phyloP scores from a whole-genome alignment of 2,329 filamentous ascomycete genomes.

The Daldinia eschscholtzii region DNA sequence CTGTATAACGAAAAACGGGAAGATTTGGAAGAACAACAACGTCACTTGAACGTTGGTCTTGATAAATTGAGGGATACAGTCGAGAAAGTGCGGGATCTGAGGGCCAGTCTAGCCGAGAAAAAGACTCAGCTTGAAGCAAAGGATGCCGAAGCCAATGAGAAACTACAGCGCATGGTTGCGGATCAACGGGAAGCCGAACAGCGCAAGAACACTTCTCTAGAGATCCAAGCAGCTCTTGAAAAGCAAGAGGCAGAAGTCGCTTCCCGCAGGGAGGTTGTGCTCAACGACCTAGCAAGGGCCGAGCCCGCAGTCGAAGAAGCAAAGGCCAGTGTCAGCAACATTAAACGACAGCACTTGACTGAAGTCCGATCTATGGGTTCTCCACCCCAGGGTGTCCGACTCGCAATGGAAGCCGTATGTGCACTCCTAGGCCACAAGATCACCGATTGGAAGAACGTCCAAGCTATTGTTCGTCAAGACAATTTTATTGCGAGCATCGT shows the following conservation, averaged over 20 bases:
- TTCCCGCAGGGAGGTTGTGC: slow-evolving; percentile 82
- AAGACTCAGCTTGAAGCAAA: slow-evolving; percentile 93
- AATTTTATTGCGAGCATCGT: slow-evolving; percentile 99
- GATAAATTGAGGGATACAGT: slow-evolving; percentile 98
- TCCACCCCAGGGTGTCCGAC: slow-evolving; percentile 88
- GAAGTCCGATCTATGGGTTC: slow-evolving; percentile 98
- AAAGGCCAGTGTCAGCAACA: slow-evolving; percentile 96
- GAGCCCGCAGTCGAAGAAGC: slow-evolving; percentile 95
- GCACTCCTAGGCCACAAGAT: slow-evolving; percentile 92
- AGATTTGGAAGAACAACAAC: slow-evolving; percentile 97
- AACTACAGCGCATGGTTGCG: slow-evolving; percentile 95
- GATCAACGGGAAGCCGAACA: slow-evolving; percentile 96
- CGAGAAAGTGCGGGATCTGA: slow-evolving; percentile 93
- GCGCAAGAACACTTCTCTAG: slow-evolving; percentile 86
- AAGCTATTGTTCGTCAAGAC: slow-evolving; percentile 87
- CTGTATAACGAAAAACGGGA: slow-evolving; percentile 98
- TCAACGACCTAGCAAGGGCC: slow-evolving; percentile 88
- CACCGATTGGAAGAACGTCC: slow-evolving; percentile 90
- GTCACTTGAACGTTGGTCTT: slow-evolving; percentile 96
- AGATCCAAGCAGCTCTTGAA: slow-evolving; percentile 88
- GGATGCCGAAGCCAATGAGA: slow-evolving; percentile 95
- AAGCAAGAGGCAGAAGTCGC: slow-evolving; percentile 92
- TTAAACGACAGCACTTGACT: slow-evolving; percentile 96
- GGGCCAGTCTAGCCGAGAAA: slow-evolving; percentile 92
- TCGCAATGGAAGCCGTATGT: slow-evolving; percentile 96